Percentiles rank a stretch among this genome's conserved stretches.
phyloP scores from a whole-genome alignment of 352 stramenopile genomes.

The Pythium brassicae region DNA sequence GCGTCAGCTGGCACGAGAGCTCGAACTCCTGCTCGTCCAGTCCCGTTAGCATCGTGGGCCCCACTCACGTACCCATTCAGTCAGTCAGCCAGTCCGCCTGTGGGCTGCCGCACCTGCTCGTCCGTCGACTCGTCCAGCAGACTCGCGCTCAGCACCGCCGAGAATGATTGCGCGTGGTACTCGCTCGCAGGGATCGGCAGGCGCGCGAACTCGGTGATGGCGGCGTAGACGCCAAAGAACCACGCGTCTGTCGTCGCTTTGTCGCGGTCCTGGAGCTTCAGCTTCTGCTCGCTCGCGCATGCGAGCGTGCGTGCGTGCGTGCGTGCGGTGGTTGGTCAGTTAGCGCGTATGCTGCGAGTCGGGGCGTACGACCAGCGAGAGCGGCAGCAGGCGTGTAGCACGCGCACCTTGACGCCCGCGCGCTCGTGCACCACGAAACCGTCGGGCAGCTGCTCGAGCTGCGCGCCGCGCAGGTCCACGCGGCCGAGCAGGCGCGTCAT shows the following conservation, averaged over 20 bases:
- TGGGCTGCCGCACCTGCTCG: constrained; percentile 31
- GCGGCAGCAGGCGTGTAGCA: not conserved
- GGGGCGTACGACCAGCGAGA: no score
- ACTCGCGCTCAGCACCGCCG: constrained; percentile 46
- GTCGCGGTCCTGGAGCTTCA: constrained; percentile 76
- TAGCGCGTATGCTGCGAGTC: no score
- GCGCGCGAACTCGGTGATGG: constrained; percentile 60
- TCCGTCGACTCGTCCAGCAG: constrained; percentile 56
- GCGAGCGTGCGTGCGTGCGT: no score
- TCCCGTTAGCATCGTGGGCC: constrained; percentile 7
- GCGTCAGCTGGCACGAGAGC: constrained; percentile 62
- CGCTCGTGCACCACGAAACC: constrained; percentile 72
- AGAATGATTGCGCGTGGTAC: constrained; percentile 42
- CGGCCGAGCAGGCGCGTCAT: constrained; percentile 60
- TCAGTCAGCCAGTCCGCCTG: no score
- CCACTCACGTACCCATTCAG: no score
- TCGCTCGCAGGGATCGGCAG: constrained; percentile 35
- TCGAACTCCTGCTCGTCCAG: constrained; percentile 51
- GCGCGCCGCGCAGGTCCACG: constrained; percentile 48
- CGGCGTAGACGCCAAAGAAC: constrained; percentile 74
- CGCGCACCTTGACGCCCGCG: constrained; percentile 33
- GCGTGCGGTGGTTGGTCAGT: no score
- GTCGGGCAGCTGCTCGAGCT: constrained; percentile 68
- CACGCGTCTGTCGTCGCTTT: constrained; percentile 73
- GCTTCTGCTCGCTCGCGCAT: constrained; percentile 25